Evolutionary conservation across 2,329 filamentous ascomycete species (phyloP).

Genomic region (Simplicillium sp.): DNA sequence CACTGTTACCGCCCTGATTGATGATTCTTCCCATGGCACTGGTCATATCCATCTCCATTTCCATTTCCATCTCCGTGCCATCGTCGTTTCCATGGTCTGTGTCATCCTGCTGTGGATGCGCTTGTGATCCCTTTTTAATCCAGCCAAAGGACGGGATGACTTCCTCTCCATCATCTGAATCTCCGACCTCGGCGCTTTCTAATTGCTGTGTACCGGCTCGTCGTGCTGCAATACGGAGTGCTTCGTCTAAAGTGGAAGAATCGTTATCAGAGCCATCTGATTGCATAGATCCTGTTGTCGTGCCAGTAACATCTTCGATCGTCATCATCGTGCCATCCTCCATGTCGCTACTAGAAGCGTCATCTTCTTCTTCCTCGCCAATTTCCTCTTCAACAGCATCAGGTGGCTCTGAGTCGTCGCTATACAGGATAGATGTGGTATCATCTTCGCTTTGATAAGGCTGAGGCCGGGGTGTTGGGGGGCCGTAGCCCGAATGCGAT

Average conservation of each 20-base stretch:
- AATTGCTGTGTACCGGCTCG: conserved; percentile 66
- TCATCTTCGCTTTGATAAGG: conserved; percentile 48
- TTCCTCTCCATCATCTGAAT: conserved; percentile 48
- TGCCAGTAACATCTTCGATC: conserved; percentile 66
- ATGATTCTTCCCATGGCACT: conserved; percentile 5
- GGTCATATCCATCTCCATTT: conserved; percentile 46
- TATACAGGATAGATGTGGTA: conserved; percentile 71
- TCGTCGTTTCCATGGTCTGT: conserved; percentile 13
- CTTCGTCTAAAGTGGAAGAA: conserved; percentile 67
- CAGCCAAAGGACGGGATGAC: conserved; percentile 70
- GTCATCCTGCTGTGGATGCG: conserved; percentile 6
- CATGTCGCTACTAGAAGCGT: conserved; percentile 44
- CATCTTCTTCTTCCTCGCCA: conserved; percentile 36
- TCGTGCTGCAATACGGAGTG: conserved; percentile 63
- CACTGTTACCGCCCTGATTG: conserved; percentile 2
- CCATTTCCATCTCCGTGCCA: conserved; percentile 21
- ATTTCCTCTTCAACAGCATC: conserved; percentile 44
- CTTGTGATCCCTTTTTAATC: conserved; percentile 44
- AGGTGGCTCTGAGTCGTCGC: conserved; percentile 51
- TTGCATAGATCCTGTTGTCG: conserved; percentile 53
- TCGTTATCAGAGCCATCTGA: conserved; percentile 50
- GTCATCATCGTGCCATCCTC: conserved; percentile 76
- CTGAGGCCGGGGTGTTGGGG: too few species aligned
- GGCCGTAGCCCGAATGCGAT: too few species aligned
- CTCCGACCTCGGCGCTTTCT: conserved; percentile 34